Evolutionary conservation across 768 basidiomycete species (phyloP).

Genomic region (Boletus pseudo-olivaceus): DNA sequence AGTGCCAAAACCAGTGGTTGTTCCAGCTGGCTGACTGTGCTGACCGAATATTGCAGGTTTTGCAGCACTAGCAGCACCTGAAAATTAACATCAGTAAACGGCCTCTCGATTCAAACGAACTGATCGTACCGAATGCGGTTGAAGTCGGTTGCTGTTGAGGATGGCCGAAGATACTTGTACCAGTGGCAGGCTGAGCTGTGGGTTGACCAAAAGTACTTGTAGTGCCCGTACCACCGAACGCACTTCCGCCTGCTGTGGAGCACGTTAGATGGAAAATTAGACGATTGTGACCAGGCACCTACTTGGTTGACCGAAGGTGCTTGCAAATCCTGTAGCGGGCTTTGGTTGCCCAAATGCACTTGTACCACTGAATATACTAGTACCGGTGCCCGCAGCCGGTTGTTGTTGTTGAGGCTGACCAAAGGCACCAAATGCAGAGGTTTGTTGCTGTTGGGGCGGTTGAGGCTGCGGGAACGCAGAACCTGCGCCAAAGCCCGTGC

Average conservation of each 20-base stretch:
- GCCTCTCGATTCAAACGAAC: constrained; percentile 15
- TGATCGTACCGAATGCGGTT: constrained; percentile 41
- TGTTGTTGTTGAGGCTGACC: constrained; percentile 41
- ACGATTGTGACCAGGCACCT: background rate
- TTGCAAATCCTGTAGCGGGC: constrained; percentile 30
- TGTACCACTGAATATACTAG: constrained; percentile 33
- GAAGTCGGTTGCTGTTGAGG: constrained; percentile 34
- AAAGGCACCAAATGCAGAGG: constrained; percentile 49
- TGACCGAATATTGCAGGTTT: constrained; percentile 53
- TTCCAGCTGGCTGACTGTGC: constrained; percentile 37
- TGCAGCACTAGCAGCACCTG: constrained; percentile 33
- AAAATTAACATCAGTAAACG: background rate
- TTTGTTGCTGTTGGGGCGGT: constrained; percentile 30
- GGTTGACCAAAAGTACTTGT: constrained; percentile 29
- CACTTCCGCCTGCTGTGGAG: constrained; percentile 13
- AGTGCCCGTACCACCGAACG: constrained; percentile 23
- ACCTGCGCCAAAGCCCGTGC: constrained; percentile 41
- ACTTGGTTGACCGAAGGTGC: constrained; percentile 27
- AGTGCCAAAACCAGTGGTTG: constrained; percentile 36
- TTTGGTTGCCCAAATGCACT: constrained; percentile 31
- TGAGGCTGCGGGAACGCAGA: constrained; percentile 40
- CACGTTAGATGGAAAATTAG: background rate
- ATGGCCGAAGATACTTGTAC: constrained; percentile 35
- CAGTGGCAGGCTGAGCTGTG: constrained; percentile 18
- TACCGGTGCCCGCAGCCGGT: constrained; percentile 34